Percentiles rank a stretch among this genome's conserved stretches.
Conservation (phyloP, 2,329 filamentous ascomycete species). For the Thelonectria discophora region DNA sequence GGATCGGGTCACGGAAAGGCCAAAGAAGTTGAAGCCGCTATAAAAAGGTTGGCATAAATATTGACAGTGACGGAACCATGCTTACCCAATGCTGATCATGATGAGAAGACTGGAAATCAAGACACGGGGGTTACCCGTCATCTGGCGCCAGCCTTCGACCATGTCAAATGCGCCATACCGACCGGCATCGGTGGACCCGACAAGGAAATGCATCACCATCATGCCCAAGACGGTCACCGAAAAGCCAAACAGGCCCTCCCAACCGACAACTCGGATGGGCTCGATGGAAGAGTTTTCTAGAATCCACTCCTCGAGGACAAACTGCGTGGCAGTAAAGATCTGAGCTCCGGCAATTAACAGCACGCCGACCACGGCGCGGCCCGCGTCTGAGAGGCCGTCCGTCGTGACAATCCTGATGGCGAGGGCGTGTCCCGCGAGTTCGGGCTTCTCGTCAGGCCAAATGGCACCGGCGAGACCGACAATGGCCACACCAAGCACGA, state of each 20-base stretch:
- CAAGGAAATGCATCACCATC: conserved; percentile 77
- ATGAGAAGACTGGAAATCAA: conserved; percentile 84
- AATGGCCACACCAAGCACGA: conserved; percentile 86
- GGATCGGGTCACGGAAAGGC: conserved; percentile 86
- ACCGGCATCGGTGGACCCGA: conserved; percentile 80
- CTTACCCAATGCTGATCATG: conserved; percentile 95
- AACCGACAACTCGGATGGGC: conserved; percentile 90
- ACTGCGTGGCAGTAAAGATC: conserved; percentile 96
- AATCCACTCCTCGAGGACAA: conserved; percentile 94
- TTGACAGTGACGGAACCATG: too few relatives aligned
- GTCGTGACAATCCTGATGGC: conserved; percentile 51
- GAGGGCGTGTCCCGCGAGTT: conserved; percentile 43
- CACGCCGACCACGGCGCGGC: conserved; percentile 79
- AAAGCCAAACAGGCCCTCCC: conserved; percentile 95
- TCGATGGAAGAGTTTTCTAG: conserved; percentile 72
- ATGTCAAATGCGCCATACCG: conserved; percentile 89
- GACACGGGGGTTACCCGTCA: conserved; percentile 76
- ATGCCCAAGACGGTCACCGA: conserved; percentile 80
- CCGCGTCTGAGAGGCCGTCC: conserved; percentile 49
- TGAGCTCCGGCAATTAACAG: conserved; percentile 92
- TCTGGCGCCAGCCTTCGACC: conserved; percentile 82
- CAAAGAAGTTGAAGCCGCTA: conserved; percentile 98
- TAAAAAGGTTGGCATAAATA: conserved; percentile 28
- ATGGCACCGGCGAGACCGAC: conserved; percentile 91
- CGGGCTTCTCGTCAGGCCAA: conserved; percentile 71